Percentiles rank a stretch among this genome's conserved stretches.
Evolutionary conservation across 2,329 filamentous ascomycete genomes (phyloP).

Genomic region (Penicillium sclerotiorum): DNA sequence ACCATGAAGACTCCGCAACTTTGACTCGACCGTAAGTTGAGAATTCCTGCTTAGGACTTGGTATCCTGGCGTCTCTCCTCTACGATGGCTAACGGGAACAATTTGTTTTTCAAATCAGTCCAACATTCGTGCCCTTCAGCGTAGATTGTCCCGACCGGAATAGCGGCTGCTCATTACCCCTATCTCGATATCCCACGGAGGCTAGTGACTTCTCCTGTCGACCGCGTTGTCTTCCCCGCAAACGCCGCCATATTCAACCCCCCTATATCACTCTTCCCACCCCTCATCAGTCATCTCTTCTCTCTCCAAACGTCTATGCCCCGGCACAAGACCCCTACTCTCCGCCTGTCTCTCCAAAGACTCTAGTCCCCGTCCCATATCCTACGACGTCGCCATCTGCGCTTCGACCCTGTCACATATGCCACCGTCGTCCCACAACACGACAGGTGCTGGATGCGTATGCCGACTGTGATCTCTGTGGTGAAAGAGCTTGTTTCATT

Average conservation of each 20-base stretch:
- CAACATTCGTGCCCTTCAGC: conserved; percentile 19
- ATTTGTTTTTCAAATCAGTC: conserved; percentile 5
- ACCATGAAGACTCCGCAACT: conserved; percentile 22
- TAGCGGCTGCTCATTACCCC: conserved; percentile 12
- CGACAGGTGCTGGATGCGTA: conserved; percentile 44
- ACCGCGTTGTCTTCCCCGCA: conserved; percentile 29
- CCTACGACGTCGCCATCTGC: conserved; percentile 30
- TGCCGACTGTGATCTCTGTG: conserved; percentile 44
- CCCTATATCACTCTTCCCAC: conserved; percentile 19
- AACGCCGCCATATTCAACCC: conserved; percentile 26
- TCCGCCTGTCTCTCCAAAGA: conserved; percentile 32
- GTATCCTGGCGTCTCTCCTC: too few species aligned
- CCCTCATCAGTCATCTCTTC: conserved; percentile 19
- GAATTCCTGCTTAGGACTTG: too few species aligned
- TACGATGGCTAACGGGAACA: conserved; percentile 1
- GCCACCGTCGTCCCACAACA: conserved; percentile 45
- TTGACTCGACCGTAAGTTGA: conserved; percentile 23
- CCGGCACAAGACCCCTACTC: conserved; percentile 22
- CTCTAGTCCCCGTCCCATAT: conserved; percentile 27
- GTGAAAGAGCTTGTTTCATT: conserved; percentile 44
- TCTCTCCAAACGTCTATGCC: conserved; percentile 26
- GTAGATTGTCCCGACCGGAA: conserved; percentile 19
- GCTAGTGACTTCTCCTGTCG: conserved; percentile 19
- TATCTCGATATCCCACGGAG: conserved; percentile 17
- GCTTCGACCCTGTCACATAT: conserved; percentile 46